Evolutionary conservation across 768 basidiomycete species (phyloP), one percentile per base, ranked within the genome.

Genomic region (Harrya chromipes): DNA sequence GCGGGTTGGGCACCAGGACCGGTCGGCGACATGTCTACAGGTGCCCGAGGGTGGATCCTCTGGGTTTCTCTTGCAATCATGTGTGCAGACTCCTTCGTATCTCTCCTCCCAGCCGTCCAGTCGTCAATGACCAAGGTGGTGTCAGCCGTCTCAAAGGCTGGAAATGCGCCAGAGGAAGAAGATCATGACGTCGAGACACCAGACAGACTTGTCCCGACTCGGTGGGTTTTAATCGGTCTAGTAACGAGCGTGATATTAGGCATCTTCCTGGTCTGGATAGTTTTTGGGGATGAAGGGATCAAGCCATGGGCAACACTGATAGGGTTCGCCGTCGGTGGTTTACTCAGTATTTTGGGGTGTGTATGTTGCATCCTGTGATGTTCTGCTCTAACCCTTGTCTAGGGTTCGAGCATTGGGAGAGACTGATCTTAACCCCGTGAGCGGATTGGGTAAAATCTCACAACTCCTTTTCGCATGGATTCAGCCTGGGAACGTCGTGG

Each of bases 31-130:
- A 91, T 93, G 79, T 77, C 84, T 5, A 77, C 78, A 51, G 95
- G 95, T 36, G 85, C 93, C n/a, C 81, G 94, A 44, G 91, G 91
- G 29, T 95, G 92, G 92, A 93, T 95, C 47, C 80, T 98, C n/a
- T 98, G 95, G 95, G 79, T 85, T 19, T 89, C 93, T 1, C 77
- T 98, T 31, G 94, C 94, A 4, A 88, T 95, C 60, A 97, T 98
- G 95, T 91, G 87, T 66, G 81, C 92, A 31, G 95, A 98, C 70
- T 87, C 86, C 45, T 67, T 97, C 51, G 78, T 97, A 33, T 92
- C 91, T 10, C 81, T 98, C 23, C 57, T 91, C 16, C 91, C 94
- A 17, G 83, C 93, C 50, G 68, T 80, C 36, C 65, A 74, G 44
- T 84, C 85, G 48, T 81, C 80, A 46, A 41, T 78, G 21, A 51